Evolutionary conservation across 179 eudicot genomes (phyloP), one percentile per base, ranked within the genome.

Genomic region (Spergularia azorica): DNA sequence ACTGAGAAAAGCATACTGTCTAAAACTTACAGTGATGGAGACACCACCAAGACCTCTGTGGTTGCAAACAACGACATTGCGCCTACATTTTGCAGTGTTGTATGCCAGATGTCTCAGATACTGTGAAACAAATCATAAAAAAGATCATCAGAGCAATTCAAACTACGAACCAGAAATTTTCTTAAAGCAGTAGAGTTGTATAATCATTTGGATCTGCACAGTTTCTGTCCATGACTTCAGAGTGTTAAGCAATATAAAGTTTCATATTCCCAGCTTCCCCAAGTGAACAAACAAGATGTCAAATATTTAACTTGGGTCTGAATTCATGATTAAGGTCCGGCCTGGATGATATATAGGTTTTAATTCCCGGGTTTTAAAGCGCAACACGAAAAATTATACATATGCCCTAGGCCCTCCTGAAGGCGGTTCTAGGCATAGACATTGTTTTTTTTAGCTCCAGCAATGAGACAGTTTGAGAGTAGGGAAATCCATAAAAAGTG

Each of bases 41-140:
- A 95, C 91, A 70, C 99, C 99, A 11, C 98, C 99, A 55, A 93
- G 93, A 39, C 99, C 99, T 48, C 99, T 91, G 86, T 95, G 99
- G 79, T 95, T 95, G 88, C 89, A 78, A 64, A 91, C 94, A 58
- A 93, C 98, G 75, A 95, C 99, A 82, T 93, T 89, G 90, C 94
- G 86, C 70, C 97, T 96, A 80, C 80, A 63, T 79, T 91, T 87
- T 76, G 94, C 99, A 80, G 88, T 88, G 84, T 81, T 77, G 84
- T 86, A 86, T 57, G 87, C 92, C n/a, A 91, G 87, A 81, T 93
- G 92, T 84, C 88, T 95, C 74, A 93, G 64, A 74, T 95, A 95
- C 99, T 95, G 94, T 43, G 41, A 67, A 67, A 63, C 56, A 79
- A 36, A 69, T 77, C 56, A 69, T 32, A 61, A 59, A 70, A 15